Evolutionary conservation across 1,284 basidiomycete species (phyloP).

Genomic region (Phellopilus nigrolimitatus): DNA sequence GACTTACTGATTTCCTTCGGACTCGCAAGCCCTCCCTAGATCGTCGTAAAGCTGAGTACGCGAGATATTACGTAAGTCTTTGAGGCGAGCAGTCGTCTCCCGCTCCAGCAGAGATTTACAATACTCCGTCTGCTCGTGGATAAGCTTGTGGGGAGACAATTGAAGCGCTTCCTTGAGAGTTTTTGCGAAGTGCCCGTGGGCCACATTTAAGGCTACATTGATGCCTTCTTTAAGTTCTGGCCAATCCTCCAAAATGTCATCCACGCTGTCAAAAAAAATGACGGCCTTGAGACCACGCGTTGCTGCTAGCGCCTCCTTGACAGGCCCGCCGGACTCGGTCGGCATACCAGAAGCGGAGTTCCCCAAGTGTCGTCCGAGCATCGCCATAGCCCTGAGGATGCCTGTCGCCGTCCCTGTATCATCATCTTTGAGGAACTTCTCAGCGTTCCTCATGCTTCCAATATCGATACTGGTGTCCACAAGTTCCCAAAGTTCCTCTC

Average conservation of each 20-base stretch:
- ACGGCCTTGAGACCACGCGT: neutral
- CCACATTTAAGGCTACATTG: neutral
- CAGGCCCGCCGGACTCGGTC: neutral
- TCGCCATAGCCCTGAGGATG: neutral
- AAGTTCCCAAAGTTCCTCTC: neutral
- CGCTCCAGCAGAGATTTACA: conserved; percentile 1
- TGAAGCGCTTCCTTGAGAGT: neutral
- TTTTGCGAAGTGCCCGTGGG: conserved; percentile 4
- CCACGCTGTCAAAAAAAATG: conserved; percentile 1
- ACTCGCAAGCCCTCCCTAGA: neutral
- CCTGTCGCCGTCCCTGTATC: neutral
- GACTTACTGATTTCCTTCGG: conserved; percentile 1
- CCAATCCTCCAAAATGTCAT: neutral
- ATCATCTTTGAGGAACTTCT: neutral
- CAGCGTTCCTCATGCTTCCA: neutral
- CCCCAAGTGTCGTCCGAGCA: neutral
- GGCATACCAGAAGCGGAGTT: neutral
- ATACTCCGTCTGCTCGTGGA: neutral
- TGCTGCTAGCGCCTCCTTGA: conserved; percentile 2
- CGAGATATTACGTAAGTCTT: neutral
- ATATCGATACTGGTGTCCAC: conserved; percentile 4
- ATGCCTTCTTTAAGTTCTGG: neutral
- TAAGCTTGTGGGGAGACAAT: neutral
- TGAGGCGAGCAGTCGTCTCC: neutral
- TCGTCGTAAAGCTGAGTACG: conserved; percentile 5